Conservation (phyloP, 2,329 filamentous ascomycete species). For the Claviceps monticola region DNA sequence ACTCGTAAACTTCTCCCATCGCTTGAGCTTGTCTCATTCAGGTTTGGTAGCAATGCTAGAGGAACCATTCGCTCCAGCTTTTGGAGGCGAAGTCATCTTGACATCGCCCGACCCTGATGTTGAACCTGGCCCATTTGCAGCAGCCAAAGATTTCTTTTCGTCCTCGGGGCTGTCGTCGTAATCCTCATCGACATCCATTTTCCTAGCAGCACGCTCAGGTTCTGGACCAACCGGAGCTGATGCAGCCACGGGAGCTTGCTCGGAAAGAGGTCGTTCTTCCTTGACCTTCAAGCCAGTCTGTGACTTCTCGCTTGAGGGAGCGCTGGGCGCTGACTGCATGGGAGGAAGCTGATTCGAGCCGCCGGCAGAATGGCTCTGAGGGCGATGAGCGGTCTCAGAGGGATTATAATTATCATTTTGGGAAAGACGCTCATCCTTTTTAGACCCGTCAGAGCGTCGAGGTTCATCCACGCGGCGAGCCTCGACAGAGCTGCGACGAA, state of each 20-base stretch:
- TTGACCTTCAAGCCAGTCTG: conserved; percentile 25
- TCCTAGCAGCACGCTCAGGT: conserved; percentile 69
- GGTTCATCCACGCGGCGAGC: conserved; percentile 50
- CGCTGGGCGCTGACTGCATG: conserved; percentile 42
- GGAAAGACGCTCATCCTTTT: conserved; percentile 51
- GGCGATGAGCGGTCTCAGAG: conserved; percentile 80
- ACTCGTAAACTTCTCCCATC: conserved; percentile 11
- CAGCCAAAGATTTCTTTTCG: conserved; percentile 45
- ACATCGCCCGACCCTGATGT: conserved; percentile 35
- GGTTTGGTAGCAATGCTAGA: conserved; percentile 24
- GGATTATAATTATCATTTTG: conserved; percentile 74
- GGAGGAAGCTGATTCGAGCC: conserved; percentile 42
- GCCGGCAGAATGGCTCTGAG: conserved; percentile 39
- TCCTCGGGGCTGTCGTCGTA: conserved; percentile 93
- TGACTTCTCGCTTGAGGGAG: conserved; percentile 38
- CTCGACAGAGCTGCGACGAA: conserved; percentile 68
- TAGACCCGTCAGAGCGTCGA: conserved; percentile 44
- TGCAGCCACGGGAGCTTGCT: conserved; percentile 28
- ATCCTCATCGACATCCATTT: conserved; percentile 95
- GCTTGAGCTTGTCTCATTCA: conserved; percentile 19
- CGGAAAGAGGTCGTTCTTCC: conserved; percentile 43
- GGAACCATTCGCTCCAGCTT: conserved; percentile 27
- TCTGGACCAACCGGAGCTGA: conserved; percentile 46
- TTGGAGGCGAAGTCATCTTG: conserved; percentile 25
- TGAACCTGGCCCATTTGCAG: conserved; percentile 31